Evolutionary conservation across 164 flowering plant species (phyloP).

Genomic region (Dillenia suffruticosa): DNA sequence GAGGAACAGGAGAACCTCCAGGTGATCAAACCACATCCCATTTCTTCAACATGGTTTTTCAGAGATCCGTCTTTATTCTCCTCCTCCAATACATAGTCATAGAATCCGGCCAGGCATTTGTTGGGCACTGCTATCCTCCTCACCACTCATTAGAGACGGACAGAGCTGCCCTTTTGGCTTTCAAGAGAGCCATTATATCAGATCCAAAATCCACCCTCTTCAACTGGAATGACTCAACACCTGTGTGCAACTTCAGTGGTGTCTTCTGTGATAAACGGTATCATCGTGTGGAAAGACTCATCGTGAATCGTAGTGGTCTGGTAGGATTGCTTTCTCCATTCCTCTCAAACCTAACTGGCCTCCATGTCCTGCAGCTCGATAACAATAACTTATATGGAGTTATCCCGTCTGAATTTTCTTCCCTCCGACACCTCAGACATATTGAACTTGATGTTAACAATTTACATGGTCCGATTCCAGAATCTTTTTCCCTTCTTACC

Average conservation of each 20-base stretch:
- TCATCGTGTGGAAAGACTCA: constrained; percentile 28
- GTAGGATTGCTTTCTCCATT: constrained; percentile 27
- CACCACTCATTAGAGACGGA: constrained; percentile 27
- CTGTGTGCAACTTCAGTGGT: constrained; percentile 39
- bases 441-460: constrained; percentile 26
- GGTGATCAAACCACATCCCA: neutral
- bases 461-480: constrained; percentile 31
- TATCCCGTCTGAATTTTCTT: constrained; percentile 34
- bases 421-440: constrained; percentile 19
- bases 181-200: constrained; percentile 20
- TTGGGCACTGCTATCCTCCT: constrained; percentile 5
- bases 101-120: constrained; percentile 1
- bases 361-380: constrained; percentile 19
- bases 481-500: constrained; percentile 18
- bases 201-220: constrained; percentile 32
- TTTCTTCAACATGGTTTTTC: constrained; percentile 16
- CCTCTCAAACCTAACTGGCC: constrained; percentile 38
- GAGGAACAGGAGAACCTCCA: neutral
- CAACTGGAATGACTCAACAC: constrained; percentile 29
- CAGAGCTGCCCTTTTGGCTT: constrained; percentile 42
- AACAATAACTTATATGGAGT: constrained; percentile 26
- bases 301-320: constrained; percentile 14
- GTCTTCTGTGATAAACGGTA: constrained; percentile 23
- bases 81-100: constrained; percentile 20
- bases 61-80: constrained; percentile 14